Percentiles rank a stretch among this genome's conserved stretches.
Evolutionary conservation across 495 filamentous ascomycete species (phyloP).

Genomic region (Penicillium ochrochloron): DNA sequence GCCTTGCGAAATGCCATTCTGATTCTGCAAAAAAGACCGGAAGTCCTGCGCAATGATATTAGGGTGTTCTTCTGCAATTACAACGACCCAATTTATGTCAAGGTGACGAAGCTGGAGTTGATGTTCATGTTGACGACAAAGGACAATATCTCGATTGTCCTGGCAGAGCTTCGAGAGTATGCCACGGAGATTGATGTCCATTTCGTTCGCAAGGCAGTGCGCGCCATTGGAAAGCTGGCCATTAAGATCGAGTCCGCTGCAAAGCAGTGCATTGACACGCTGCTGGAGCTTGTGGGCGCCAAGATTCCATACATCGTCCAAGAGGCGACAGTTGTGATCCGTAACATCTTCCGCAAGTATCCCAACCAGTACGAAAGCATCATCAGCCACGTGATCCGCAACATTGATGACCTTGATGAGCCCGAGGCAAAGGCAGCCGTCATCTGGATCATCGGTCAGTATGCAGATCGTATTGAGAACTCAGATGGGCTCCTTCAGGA

Average conservation of each 20-base stretch:
- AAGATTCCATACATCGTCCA: constrained; percentile 99
- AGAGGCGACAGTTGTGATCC: constrained; percentile 98
- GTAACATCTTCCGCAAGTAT: constrained; percentile 99
- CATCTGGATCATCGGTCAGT: constrained; percentile 99
- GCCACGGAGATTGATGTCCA: constrained; percentile 98
- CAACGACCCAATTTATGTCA: constrained; percentile 99
- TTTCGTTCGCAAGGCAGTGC: constrained; percentile 96
- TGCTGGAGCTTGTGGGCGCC: constrained; percentile 93
- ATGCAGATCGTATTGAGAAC: constrained; percentile 96
- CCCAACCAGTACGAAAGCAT: constrained; percentile 98
- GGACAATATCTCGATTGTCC: constrained; percentile 92
- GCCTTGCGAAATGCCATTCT: constrained; percentile 92
- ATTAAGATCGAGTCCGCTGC: constrained; percentile 99
- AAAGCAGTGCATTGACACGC: constrained; percentile 84
- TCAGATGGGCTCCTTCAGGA: constrained; percentile 92
- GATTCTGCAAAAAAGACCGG: constrained; percentile 90
- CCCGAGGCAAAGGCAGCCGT: constrained; percentile 99
- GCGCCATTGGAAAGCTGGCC: constrained; percentile 95
- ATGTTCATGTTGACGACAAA: constrained; percentile 99
- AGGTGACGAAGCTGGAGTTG: constrained; percentile 97
- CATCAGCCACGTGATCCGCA: constrained; percentile 92
- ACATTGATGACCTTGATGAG: constrained; percentile 95
- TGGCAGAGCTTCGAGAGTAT: constrained; percentile 92
- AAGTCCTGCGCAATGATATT: constrained; percentile 95
- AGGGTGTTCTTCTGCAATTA: constrained; percentile 99